phyloP scores from a whole-genome alignment of 208 protist genomes.

The Herpetomonas muscarum region DNA sequence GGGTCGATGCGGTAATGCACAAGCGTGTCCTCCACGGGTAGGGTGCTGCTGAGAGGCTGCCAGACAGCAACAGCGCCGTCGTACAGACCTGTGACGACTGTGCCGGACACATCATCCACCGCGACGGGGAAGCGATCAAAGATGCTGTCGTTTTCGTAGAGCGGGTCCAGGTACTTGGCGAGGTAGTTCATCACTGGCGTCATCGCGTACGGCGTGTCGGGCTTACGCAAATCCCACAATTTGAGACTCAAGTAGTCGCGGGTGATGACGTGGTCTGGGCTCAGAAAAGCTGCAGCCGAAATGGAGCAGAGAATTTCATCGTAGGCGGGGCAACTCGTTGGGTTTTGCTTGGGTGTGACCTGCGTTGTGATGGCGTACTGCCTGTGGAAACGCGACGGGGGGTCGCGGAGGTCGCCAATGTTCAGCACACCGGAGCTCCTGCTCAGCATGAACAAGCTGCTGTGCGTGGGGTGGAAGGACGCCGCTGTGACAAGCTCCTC shows the following conservation, averaged over 20 bases:
- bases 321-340: conserved; percentile 45
- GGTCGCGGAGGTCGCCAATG: conserved; percentile 82
- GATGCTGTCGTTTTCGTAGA: conserved; percentile 83
- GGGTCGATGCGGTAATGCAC: conserved; percentile 73
- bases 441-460: conserved; percentile 76
- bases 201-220: conserved; percentile 44
- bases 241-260: conserved; percentile 86
- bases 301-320: conserved; percentile 85
- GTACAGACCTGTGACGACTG: conserved; percentile 83
- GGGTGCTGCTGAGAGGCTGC: conserved; percentile 56
- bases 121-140: conserved; percentile 83
- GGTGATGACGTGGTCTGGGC: conserved; percentile 74
- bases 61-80: conserved; percentile 81
- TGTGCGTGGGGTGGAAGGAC: conserved; percentile 79
- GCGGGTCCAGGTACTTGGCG: conserved; percentile 49
- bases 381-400: conserved; percentile 54
- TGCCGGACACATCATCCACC: conserved; percentile 69
- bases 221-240: conserved; percentile 80
- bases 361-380: conserved; percentile 67
- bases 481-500: conserved; percentile 76
- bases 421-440: conserved; percentile 78
- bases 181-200: conserved; percentile 76
- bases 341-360: conserved; percentile 52
- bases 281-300: conserved; percentile 74
- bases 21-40: conserved; percentile 23